A percentile compares a stretch with the other conserved stretches of the same genome.
These are phyloP conservation scores for Adiantum capillusveneris DNA, from an alignment of 75 land plant species.

Conservation along the genomic window DNA sequence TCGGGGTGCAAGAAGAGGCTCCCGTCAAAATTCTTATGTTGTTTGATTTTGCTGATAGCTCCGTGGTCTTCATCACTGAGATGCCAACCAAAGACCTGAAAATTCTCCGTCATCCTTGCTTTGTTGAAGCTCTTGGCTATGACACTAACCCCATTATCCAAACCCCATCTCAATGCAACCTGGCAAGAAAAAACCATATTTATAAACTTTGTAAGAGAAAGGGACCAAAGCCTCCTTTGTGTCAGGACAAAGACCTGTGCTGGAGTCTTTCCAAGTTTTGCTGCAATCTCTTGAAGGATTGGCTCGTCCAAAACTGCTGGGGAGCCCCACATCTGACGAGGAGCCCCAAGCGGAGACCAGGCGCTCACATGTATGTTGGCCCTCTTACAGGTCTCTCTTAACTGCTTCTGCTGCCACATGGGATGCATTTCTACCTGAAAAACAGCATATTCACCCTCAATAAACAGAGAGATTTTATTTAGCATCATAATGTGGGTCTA, in stretches of 20 bases:
- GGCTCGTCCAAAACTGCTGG: slow-evolving; percentile 20
- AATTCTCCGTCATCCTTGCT: slow-evolving; percentile 27
- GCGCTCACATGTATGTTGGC: slow-evolving; percentile 36
- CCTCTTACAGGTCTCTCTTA: slow-evolving; percentile 39
- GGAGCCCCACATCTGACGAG: slow-evolving; percentile 21
- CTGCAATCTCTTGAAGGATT: slow-evolving; percentile 29
- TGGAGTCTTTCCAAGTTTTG: slow-evolving; percentile 27
- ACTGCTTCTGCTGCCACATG: slow-evolving; percentile 34
- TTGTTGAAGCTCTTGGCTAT: slow-evolving; percentile 35
- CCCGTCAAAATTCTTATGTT: not conserved
- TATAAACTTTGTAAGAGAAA: not conserved
- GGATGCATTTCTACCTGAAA: slow-evolving; percentile 66
- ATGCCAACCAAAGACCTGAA: slow-evolving; percentile 30
- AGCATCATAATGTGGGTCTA: no score
- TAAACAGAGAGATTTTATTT: no score
- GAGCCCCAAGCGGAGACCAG: slow-evolving; percentile 39
- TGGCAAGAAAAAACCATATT: slow-evolving; percentile 13
- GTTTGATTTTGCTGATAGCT: slow-evolving; percentile 15
- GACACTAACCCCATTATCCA: slow-evolving; percentile 16
- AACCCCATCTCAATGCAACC: slow-evolving; percentile 32
- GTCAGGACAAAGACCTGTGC: slow-evolving; percentile 34
- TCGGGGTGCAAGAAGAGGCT: slow-evolving; percentile 1
- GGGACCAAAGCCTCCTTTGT: not conserved
- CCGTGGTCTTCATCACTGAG: slow-evolving; percentile 26
- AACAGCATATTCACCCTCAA: no score